A percentile compares a stretch with the other conserved stretches of the same genome.
phyloP scores from a whole-genome alignment of 2,329 filamentous ascomycete species.

The Epichloe aotearoae region DNA sequence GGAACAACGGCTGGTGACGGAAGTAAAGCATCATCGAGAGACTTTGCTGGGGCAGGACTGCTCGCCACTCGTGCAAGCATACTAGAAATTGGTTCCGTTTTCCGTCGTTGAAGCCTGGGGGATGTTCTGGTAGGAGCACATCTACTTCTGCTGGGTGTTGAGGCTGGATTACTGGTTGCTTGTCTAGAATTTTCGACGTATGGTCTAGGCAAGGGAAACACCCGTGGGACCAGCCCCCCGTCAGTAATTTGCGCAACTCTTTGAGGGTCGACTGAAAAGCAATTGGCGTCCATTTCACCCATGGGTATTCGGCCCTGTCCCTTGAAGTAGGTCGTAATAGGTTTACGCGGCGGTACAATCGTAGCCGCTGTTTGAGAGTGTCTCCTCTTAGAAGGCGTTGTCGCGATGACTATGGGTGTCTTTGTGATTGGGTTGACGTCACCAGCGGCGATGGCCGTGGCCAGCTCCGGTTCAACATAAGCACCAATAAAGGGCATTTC shows the following conservation, averaged over 20 bases:
- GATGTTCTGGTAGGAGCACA: constrained; percentile 17
- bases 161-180: constrained; percentile 6
- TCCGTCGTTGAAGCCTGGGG: constrained; percentile 32
- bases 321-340: constrained; percentile 43
- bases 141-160: constrained; percentile 7
- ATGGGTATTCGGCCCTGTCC: constrained; percentile 38
- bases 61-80: constrained; percentile 22
- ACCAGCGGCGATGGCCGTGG: constrained; percentile 62
- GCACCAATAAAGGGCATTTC: constrained; percentile 73
- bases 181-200: constrained; percentile 31
- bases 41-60: constrained; percentile 10
- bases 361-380: constrained; percentile 22
- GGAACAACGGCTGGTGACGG: constrained; percentile 4
- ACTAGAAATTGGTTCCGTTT: constrained; percentile 38
- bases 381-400: constrained; percentile 28
- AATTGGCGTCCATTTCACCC: constrained; percentile 51
- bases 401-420: constrained; percentile 35
- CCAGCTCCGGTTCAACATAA: constrained; percentile 54
- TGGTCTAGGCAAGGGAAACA: constrained; percentile 45
- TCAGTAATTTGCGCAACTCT: constrained; percentile 34
- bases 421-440: constrained; percentile 89
- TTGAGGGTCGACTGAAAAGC: constrained; percentile 39
- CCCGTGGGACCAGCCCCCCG: constrained; percentile 39
- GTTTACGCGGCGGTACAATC: constrained; percentile 26
- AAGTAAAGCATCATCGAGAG: constrained; percentile 5